These are phyloP conservation scores for Fusarium sp. DNA, from an alignment of 2,329 filamentous ascomycete species.

Conservation along the genomic window DNA sequence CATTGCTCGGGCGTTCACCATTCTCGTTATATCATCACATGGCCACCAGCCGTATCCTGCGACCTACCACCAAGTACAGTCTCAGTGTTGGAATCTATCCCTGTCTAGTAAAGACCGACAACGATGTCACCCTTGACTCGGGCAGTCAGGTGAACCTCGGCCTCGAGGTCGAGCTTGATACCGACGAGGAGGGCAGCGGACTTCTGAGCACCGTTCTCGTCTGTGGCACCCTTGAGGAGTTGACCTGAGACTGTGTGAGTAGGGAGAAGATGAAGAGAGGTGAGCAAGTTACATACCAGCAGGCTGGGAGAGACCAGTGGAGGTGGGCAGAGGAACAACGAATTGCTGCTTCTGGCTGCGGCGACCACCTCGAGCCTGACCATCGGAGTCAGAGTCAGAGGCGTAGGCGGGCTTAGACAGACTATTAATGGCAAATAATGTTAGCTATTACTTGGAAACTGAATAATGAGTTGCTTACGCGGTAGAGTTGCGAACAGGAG, in stretches of 20 bases:
- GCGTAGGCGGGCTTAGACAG: conserved; percentile 48
- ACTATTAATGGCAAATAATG: conserved; percentile 12
- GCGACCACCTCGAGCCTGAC: conserved; percentile 48
- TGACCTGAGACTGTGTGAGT: conserved; percentile 53
- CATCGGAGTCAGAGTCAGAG: conserved; percentile 48
- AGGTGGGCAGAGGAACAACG: conserved; percentile 47
- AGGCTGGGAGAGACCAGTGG: conserved; percentile 52
- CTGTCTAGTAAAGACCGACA: conserved; percentile 52
- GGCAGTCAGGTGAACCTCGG: conserved; percentile 71
- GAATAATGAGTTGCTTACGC: conserved; percentile 34
- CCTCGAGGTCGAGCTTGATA: conserved; percentile 73
- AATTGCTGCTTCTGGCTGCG: conserved; percentile 44
- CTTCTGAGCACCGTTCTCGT: conserved; percentile 68
- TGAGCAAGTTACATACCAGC: conserved; percentile 37
- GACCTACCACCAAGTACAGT: conserved; percentile 28
- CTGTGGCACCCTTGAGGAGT: conserved; percentile 67
- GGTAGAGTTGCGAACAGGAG: conserved; percentile 33
- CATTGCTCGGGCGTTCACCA: conserved; percentile 28
- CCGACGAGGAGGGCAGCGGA: conserved; percentile 68
- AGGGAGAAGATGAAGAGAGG: neutral
- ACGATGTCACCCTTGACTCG: conserved; percentile 70
- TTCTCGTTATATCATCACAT: conserved; percentile 41
- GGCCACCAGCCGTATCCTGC: conserved; percentile 25
- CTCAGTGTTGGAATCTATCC: neutral
- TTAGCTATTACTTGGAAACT: conserved; percentile 23